Evolutionary conservation across 352 stramenopile species (phyloP).

Genomic region (Sclerospora graminicola): DNA sequence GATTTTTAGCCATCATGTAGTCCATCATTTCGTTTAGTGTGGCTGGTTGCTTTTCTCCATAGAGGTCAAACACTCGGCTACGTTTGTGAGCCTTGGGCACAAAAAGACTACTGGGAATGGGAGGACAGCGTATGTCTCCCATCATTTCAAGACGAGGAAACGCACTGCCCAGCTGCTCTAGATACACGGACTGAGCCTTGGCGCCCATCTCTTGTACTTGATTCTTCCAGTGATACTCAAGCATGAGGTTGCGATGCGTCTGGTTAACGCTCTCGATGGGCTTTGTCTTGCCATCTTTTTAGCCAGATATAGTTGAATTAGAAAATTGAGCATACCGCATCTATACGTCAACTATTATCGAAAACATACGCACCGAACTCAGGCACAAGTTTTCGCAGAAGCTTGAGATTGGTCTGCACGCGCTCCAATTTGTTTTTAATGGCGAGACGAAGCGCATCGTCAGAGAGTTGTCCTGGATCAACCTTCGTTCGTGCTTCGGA

Average conservation of each 20-base stretch:
- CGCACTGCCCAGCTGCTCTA: conserved; percentile 53
- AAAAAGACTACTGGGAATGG: conserved; percentile 55
- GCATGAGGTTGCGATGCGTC: conserved; percentile 82
- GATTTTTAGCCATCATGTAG: conserved; percentile 83
- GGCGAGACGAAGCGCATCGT: conserved; percentile 59
- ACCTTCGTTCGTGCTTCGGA: conserved; percentile 61
- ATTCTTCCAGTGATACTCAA: conserved; percentile 87
- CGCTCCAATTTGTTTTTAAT: conserved; percentile 83
- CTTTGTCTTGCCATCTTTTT: conserved; percentile 76
- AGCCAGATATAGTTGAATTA: not conserved
- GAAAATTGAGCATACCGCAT: not conserved
- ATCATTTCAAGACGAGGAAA: conserved; percentile 81
- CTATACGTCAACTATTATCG: not conserved
- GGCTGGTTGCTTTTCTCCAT: conserved; percentile 71
- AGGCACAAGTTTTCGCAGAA: conserved; percentile 70
- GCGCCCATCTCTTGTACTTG: conserved; percentile 80
- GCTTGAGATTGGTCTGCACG: conserved; percentile 80
- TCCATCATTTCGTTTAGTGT: conserved; percentile 87
- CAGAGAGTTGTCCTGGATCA: conserved; percentile 29
- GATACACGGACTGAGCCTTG: conserved; percentile 73
- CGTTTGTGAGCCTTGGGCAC: conserved; percentile 79
- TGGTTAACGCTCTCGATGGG: conserved; percentile 77
- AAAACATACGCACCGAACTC: conserved; percentile 49
- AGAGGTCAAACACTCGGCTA: conserved; percentile 70
- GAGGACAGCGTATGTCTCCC: conserved; percentile 65